These are phyloP conservation scores for Trametes meyenii DNA, from an alignment of 768 basidiomycete species.

Conservation along the genomic window DNA sequence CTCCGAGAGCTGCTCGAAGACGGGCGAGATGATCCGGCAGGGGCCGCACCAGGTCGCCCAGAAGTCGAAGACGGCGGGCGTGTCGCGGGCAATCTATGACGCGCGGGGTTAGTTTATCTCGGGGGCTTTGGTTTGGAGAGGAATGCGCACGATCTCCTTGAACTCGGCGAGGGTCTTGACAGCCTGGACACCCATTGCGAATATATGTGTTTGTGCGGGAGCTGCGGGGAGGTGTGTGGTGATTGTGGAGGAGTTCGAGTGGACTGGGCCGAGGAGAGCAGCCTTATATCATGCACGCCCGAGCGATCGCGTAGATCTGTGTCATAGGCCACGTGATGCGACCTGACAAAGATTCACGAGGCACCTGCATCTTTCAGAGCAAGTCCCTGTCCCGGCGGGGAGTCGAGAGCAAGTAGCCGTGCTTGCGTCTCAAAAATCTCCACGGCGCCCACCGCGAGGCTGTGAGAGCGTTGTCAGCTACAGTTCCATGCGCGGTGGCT, in stretches of 20 bases:
- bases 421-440: too few relatives aligned
- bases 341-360: slow-evolving; percentile 9
- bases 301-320: slow-evolving; percentile 19
- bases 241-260: not conserved
- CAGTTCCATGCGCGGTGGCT: not conserved
- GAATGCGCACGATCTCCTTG: slow-evolving; percentile 44
- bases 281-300: slow-evolving; percentile 12
- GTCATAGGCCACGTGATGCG: slow-evolving; percentile 17
- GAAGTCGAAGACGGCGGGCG: slow-evolving; percentile 64
- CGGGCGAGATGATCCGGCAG: slow-evolving; percentile 65
- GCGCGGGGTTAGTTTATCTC: slow-evolving; percentile 3
- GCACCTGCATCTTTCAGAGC: too few relatives aligned
- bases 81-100: slow-evolving; percentile 47
- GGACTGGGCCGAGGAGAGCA: not conserved
- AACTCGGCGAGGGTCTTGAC: slow-evolving; percentile 28
- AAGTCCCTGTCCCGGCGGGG: too few relatives aligned
- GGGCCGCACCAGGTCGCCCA: slow-evolving; percentile 82
- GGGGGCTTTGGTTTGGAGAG: not conserved
- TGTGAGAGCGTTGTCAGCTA: not conserved
- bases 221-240: not conserved
- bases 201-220: not conserved
- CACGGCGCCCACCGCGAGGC: too few relatives aligned
- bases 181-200: slow-evolving; percentile 25
- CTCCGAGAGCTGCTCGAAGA: slow-evolving; percentile 60
- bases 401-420: too few relatives aligned